Conservation (phyloP, 2,329 filamentous ascomycete genomes). For the Beauveria sp. region DNA sequence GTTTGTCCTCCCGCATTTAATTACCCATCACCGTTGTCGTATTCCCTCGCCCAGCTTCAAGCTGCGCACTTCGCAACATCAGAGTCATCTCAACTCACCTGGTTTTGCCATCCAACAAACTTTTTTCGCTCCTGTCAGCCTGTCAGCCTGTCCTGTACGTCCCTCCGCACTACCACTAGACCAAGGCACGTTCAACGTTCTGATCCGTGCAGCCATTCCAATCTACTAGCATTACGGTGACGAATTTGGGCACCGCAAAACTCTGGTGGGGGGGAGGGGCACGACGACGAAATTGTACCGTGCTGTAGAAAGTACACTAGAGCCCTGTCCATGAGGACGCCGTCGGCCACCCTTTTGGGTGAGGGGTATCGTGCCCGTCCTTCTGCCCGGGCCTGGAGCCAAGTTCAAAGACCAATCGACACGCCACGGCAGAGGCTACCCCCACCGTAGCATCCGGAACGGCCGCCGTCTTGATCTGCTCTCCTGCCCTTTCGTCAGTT, state of each 20-base stretch:
- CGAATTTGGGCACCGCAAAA: not conserved
- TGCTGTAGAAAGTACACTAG: not conserved
- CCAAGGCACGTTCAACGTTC: conserved; percentile 9
- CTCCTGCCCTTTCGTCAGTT: not conserved
- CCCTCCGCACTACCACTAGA: not conserved
- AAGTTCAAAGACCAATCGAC: conserved; percentile 15
- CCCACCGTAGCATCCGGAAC: conserved; percentile 21
- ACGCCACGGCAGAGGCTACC: conserved; percentile 11
- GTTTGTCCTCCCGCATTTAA: not conserved
- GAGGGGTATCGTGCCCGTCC: not conserved
- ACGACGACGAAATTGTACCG: not conserved
- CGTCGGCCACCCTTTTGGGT: not conserved
- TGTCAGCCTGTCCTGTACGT: not conserved
- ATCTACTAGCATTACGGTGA: conserved; percentile 5
- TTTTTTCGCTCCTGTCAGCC: not conserved
- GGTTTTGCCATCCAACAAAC: not conserved
- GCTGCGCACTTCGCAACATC: not conserved
- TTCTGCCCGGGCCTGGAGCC: not conserved
- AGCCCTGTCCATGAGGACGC: not conserved
- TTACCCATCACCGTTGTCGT: not conserved
- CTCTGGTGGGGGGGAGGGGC: not conserved
- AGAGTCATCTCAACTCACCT: not conserved
- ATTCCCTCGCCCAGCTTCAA: not conserved
- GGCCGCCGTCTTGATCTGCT: conserved; percentile 19
- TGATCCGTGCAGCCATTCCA: conserved; percentile 8